Evolutionary conservation across 129 eudicot genomes (phyloP), one percentile per base, ranked within the genome.

Genomic region (Rutidosis leptorrhynchoides): DNA sequence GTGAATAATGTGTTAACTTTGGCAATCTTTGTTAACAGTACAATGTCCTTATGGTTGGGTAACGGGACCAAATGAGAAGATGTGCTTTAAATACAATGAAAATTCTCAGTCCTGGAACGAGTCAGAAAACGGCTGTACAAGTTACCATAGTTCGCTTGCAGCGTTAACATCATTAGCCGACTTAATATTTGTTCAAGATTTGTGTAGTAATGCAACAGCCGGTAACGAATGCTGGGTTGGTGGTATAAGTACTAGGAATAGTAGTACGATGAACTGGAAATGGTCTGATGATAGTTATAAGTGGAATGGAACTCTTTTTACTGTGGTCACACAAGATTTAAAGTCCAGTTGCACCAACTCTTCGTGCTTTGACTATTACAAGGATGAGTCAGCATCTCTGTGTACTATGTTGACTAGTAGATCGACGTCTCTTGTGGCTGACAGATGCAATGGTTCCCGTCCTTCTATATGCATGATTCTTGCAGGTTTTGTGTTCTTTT

Each of bases 211-310:
- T 27, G 58, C 52, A 5, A 56, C 8, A 15, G 26, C 53, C 74
- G 28, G 58, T 59, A 73, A 57, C 0, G 88, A 83, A 56, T 91
- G 96, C 75, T 91, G 97, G 97, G 64, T 91, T 65, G 97, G 97
- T 49, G 97, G 96, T 55, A 78, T 75, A 78, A 65, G 71, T 71
- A 71, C 62, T 46, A 77, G 75, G 45, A 42, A 58, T 48, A 73
- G 72, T 57, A 52, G 3, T 29, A 62, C 15, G 24, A 17, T 73
- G 22, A 68, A 70, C 26, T 91, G 97, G 97, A 79, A 32, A 30
- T 91, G 97, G 97, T 84, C 97, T 27, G 95, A 91, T 48, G 78
- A 71, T 66, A 21, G 77, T 52, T 81, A 86, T 67, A 56, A 37
- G 40, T 83, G 85, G 88, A 85, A 85, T 72, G 75, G 64, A 62